Percentiles rank a stretch among this genome's conserved stretches.
Evolutionary conservation across 768 basidiomycete genomes (phyloP).

Genomic region (Pholiota molesta): DNA sequence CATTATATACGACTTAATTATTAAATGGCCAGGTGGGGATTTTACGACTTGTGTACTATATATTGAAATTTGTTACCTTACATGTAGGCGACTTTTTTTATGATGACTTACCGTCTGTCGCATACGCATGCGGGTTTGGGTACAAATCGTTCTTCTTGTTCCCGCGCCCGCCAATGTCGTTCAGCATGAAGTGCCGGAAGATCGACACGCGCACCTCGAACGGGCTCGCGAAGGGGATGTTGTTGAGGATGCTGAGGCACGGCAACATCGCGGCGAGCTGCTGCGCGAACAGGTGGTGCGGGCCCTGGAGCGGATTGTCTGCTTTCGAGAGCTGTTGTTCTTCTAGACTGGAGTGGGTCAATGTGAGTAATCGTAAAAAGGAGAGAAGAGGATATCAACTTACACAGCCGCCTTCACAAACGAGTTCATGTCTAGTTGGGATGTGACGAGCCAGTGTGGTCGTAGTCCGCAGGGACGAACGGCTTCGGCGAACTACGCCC

Average conservation of each 20-base stretch:
- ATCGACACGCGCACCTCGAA: slow-evolving; percentile 91
- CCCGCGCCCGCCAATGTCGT: slow-evolving; percentile 22
- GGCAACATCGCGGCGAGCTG: slow-evolving; percentile 79
- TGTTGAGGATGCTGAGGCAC: slow-evolving; percentile 87
- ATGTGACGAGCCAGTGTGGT: slow-evolving; percentile 84
- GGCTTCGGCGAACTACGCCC: slow-evolving; percentile 71
- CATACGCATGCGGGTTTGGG: slow-evolving; percentile 91
- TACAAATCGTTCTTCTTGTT: slow-evolving; percentile 94
- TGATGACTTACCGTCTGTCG: slow-evolving; percentile 74
- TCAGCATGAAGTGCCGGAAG: slow-evolving; percentile 78
- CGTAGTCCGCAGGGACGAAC: slow-evolving; percentile 78
- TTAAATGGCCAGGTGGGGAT: too few species aligned
- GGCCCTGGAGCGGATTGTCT: background rate
- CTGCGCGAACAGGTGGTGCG: slow-evolving; percentile 54
- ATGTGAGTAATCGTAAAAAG: background rate
- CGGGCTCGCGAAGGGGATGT: slow-evolving; percentile 94
- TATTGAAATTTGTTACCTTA: too few species aligned
- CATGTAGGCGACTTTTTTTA: too few species aligned
- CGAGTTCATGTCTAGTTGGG: slow-evolving; percentile 46
- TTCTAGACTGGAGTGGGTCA: slow-evolving; percentile 5
- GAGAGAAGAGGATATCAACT: slow-evolving; percentile 24
- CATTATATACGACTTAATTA: too few species aligned
- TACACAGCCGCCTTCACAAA: slow-evolving; percentile 91
- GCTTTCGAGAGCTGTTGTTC: slow-evolving; percentile 19
- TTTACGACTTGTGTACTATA: too few species aligned